Base-by-base conservation (phyloP, 352 stramenopile species). In the Globisporangium megalacanthum region DNA sequence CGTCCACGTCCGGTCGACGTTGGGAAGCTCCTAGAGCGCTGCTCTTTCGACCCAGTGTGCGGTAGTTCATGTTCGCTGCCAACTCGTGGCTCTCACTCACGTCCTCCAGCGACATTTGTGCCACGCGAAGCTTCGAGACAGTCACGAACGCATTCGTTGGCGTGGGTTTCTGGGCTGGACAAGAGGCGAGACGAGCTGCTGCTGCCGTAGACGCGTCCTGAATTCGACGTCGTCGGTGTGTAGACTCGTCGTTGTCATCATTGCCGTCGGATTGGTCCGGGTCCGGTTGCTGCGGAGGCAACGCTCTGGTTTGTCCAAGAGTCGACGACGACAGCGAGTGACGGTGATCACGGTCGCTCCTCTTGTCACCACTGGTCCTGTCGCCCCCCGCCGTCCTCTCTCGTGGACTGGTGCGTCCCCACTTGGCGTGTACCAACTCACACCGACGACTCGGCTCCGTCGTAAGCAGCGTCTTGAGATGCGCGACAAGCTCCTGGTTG, bases 201-300 rank as follows among this genome's bases (percentile, higher is more conserved):
- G 39, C 10, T 10, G 20, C 2, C 8, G 20, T 47, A 7, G 42
- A n/a, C 22, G 44, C 19, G 22, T 20, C 6, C 19, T 49, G 11
- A n/a, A 31, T 7, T 7, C n/a, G 47, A 11, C 17, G 48, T 22
- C 13, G 22, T 39, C 39, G 58, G 4, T 45, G 49, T 13, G 52
- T 22, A 22, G 15, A 7, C 3, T n/a, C 15, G 22, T 49, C 15
- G 17, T 15, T 44, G 35, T 39, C 10, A 8, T 39, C 35, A 39
- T 39, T 39, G 35, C 6, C 35, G 0, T 69, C 61, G 3, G 25
- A 33, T 10, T 49, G 44, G 6, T 88, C 77, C 1, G 77, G 77
- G 45, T 88, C 78, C 31, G 65, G 58, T 39, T 85, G 76, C 48
- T 88, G 78, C 1, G 78, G 77, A 49, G 77, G 78, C n/a, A 86